Conservation (phyloP, 768 basidiomycete species). For the Auricularia cornea region DNA sequence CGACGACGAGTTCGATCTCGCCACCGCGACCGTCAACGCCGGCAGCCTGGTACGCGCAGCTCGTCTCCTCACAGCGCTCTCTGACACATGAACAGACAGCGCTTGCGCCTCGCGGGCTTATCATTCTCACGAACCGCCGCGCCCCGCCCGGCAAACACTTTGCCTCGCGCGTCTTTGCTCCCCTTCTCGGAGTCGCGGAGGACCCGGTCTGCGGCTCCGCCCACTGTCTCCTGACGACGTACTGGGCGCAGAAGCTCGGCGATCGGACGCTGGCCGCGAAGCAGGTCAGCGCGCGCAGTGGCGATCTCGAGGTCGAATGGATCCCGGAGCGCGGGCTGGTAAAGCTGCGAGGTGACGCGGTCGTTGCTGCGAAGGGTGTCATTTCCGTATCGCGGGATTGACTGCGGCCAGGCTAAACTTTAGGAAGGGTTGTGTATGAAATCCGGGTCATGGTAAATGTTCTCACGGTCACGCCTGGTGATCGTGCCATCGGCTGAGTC, state of each 20-base stretch:
- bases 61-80: too few species aligned
- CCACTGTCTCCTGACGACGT: conserved; percentile 40
- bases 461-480: too few species aligned
- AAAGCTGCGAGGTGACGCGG: background rate
- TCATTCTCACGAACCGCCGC: too few species aligned
- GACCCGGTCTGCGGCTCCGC: conserved; percentile 52
- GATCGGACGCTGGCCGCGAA: conserved; percentile 30
- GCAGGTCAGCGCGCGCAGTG: conserved; percentile 46
- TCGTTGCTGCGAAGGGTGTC: background rate
- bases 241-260: conserved; percentile 28
- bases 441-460: too few species aligned
- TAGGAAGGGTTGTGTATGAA: too few species aligned
- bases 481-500: too few species aligned
- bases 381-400: too few species aligned
- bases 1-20: background rate
- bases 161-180: conserved; percentile 45
- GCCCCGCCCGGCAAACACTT: conserved; percentile 18
- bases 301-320: conserved; percentile 34
- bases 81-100: too few species aligned
- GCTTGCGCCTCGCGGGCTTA: too few species aligned
- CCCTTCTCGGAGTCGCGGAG: conserved; percentile 27
- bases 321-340: background rate
- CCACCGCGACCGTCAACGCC: background rate
- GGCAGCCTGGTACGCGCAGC: background rate
- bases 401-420: too few species aligned